Evolutionary conservation across 2,329 filamentous ascomycete genomes (phyloP).

Genomic region (Colletotrichum navitas): DNA sequence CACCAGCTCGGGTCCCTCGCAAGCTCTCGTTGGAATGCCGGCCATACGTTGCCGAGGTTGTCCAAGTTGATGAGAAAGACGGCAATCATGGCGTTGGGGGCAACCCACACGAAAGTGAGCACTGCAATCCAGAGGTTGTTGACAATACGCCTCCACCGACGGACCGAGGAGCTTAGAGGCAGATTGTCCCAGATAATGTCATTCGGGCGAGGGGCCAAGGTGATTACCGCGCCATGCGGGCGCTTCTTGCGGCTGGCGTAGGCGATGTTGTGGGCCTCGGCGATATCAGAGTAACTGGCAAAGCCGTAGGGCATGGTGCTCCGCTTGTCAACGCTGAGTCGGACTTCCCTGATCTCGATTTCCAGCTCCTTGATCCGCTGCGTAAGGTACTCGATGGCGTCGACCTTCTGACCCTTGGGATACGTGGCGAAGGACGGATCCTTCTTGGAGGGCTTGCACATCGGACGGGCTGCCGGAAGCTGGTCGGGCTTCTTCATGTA

Average conservation of each 20-base stretch:
- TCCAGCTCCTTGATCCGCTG: conserved; percentile 87
- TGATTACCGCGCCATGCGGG: conserved; percentile 81
- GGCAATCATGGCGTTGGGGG: conserved; percentile 92
- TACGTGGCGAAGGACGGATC: conserved; percentile 76
- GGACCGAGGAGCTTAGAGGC: conserved; percentile 74
- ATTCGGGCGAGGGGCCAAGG: conserved; percentile 85
- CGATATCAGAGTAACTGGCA: conserved; percentile 90
- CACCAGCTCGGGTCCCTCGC: conserved; percentile 74
- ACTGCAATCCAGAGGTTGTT: conserved; percentile 88
- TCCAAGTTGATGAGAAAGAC: conserved; percentile 90
- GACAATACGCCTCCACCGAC: conserved; percentile 79
- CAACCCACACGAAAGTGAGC: conserved; percentile 88
- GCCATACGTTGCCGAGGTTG: conserved; percentile 86
- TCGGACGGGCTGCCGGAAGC: conserved; percentile 81
- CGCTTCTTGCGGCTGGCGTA: conserved; percentile 85
- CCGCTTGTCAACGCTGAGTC: conserved; percentile 85
- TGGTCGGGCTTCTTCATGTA: conserved; percentile 90
- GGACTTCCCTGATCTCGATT: conserved; percentile 84
- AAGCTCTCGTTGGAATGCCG: conserved; percentile 76
- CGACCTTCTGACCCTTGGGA: conserved; percentile 80
- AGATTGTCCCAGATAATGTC: conserved; percentile 98
- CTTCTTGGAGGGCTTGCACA: conserved; percentile 83
- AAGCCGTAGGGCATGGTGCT: conserved; percentile 94
- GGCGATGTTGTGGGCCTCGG: conserved; percentile 88
- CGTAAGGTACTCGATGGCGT: conserved; percentile 94